These are phyloP conservation scores for Talaromyces nanjingensis DNA, from an alignment of 495 filamentous ascomycete genomes.

Conservation along the genomic window DNA sequence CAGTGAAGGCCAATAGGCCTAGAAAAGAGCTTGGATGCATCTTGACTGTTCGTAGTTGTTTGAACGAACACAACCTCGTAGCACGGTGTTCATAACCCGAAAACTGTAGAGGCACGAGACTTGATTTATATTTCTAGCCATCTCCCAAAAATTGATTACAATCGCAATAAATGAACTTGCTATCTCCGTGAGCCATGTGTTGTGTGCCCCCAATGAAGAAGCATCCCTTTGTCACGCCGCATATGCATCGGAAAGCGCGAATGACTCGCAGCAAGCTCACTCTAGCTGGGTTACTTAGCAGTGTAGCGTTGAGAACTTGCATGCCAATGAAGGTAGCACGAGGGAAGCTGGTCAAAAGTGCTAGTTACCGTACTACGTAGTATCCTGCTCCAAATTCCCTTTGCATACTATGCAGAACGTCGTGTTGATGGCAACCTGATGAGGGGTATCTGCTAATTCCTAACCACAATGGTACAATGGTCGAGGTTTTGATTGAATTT, in stretches of 20 bases:
- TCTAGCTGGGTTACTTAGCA: neutral
- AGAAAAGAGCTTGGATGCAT: conserved; percentile 30
- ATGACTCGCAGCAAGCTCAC: neutral
- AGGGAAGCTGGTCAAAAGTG: neutral
- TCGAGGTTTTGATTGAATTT: neutral
- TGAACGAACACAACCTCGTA: neutral
- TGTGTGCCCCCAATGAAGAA: neutral
- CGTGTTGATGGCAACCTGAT: neutral
- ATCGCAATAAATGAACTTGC: neutral
- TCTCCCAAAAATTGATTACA: neutral
- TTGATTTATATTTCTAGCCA: neutral
- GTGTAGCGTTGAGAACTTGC: neutral
- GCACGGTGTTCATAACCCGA: neutral
- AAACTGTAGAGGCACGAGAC: neutral
- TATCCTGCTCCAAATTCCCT: too few species aligned
- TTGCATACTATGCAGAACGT: too few species aligned
- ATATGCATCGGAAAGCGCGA: neutral
- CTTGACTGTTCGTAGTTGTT: neutral
- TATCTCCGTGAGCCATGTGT: neutral
- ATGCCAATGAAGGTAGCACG: neutral
- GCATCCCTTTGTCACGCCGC: neutral
- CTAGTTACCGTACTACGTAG: neutral
- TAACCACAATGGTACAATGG: neutral
- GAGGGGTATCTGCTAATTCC: neutral
- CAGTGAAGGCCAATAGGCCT: conserved; percentile 29